Conservation (phyloP, 768 basidiomycete species). For the Boletellus emodensis region DNA sequence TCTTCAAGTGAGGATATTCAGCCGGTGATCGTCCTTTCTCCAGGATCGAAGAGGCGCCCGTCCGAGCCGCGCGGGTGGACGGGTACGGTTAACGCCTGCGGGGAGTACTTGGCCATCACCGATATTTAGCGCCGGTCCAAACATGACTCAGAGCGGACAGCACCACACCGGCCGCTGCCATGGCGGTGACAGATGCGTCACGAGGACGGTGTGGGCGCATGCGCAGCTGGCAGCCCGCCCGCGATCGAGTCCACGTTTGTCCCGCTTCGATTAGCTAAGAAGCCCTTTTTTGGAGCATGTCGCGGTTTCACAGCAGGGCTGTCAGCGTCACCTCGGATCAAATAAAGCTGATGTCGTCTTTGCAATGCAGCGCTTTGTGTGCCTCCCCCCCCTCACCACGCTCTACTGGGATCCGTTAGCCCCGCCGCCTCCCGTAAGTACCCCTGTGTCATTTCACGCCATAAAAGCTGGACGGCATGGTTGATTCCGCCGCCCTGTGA, state of each 20-base stretch:
- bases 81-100: too few species aligned
- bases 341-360: conserved; percentile 26
- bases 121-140: too few species aligned
- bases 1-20: too few species aligned
- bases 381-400: conserved; percentile 12
- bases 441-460: conserved; percentile 7
- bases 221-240: not conserved
- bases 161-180: too few species aligned
- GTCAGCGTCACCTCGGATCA: conserved; percentile 16
- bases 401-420: conserved; percentile 27
- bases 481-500: conserved; percentile 4
- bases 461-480: conserved; percentile 22
- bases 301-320: conserved; percentile 5
- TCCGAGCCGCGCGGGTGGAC: too few species aligned
- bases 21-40: too few species aligned
- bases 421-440: conserved; percentile 18
- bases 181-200: too few species aligned
- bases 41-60: too few species aligned
- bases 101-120: too few species aligned
- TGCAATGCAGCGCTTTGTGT: conserved; percentile 18
- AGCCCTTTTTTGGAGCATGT: conserved; percentile 12
- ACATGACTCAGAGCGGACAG: too few species aligned
- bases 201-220: not conserved
- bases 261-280: conserved; percentile 2
- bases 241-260: not conserved